A percentile compares a stretch with the other conserved stretches of the same genome.
phyloP scores from a whole-genome alignment of 805 yeast species.

The Saturnispora halmiae region DNA sequence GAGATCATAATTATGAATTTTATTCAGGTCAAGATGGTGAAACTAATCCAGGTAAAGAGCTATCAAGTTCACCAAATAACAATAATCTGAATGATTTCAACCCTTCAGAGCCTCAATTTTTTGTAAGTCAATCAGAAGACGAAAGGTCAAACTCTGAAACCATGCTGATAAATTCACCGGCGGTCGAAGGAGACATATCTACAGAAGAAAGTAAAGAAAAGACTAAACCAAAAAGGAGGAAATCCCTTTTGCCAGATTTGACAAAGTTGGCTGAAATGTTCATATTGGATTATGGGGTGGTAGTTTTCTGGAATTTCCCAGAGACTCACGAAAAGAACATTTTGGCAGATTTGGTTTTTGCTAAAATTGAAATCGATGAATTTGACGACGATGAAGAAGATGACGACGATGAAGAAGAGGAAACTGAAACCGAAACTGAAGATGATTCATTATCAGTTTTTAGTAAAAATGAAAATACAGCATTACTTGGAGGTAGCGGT shows the following conservation, averaged over 20 bases:
- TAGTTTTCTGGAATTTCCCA: slow-evolving; percentile 96
- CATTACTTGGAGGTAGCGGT: background rate
- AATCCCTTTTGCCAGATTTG: slow-evolving; percentile 32
- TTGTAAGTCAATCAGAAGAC: slow-evolving; percentile 36
- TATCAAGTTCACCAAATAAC: slow-evolving; percentile 9
- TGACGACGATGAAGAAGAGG: slow-evolving; percentile 25
- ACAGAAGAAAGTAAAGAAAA: background rate
- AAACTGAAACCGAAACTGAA: slow-evolving; percentile 23
- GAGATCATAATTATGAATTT: slow-evolving; percentile 88
- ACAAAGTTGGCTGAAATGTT: slow-evolving; percentile 79
- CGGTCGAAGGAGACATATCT: background rate
- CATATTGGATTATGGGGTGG: slow-evolving; percentile 84
- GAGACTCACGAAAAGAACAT: slow-evolving; percentile 89
- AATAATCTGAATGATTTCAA: slow-evolving; percentile 47
- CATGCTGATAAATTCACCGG: background rate
- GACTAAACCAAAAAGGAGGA: slow-evolving; percentile 9
- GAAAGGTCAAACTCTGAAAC: slow-evolving; percentile 6
- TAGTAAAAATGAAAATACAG: slow-evolving; percentile 6
- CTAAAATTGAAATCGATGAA: slow-evolving; percentile 34
- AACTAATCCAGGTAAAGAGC: slow-evolving; percentile 17
- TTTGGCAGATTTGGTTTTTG: slow-evolving; percentile 82
- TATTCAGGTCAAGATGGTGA: slow-evolving; percentile 66
- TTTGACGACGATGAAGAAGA: slow-evolving; percentile 38
- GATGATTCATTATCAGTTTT: slow-evolving; percentile 4
- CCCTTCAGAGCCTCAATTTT: slow-evolving; percentile 89